A percentile compares a stretch with the other conserved stretches of the same genome.
Evolutionary conservation across 2,329 filamentous ascomycete genomes (phyloP).

Genomic region (Alternaria hordeiaustralica): DNA sequence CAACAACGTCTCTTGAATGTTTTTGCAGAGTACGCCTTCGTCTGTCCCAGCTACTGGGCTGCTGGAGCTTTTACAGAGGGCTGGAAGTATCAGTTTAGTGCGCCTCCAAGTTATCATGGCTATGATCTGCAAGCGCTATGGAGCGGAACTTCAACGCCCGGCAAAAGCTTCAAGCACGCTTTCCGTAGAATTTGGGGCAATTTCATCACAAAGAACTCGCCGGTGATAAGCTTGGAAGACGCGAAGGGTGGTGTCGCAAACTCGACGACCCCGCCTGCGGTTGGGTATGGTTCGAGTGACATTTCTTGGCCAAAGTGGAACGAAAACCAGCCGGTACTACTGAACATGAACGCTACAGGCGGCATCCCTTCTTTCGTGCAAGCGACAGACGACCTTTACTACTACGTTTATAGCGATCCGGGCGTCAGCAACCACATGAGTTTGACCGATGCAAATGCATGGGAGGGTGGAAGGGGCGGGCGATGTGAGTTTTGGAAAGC

Average conservation of each 20-base stretch:
- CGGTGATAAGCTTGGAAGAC: conserved; percentile 36
- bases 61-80: conserved; percentile 43
- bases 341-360: conserved; percentile 42
- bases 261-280: conserved; percentile 25
- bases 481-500: conserved; percentile 43
- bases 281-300: conserved; percentile 15
- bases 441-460: conserved; percentile 33
- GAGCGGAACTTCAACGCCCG: conserved; percentile 31
- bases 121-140: conserved; percentile 42
- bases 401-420: conserved; percentile 38
- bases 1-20: conserved; percentile 51
- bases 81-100: conserved; percentile 46
- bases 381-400: conserved; percentile 33
- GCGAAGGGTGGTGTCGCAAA: conserved; percentile 34
- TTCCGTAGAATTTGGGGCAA: conserved; percentile 46
- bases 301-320: conserved; percentile 41
- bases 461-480: conserved; percentile 41
- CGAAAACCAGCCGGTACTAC: conserved; percentile 20
- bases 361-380: conserved; percentile 24
- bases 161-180: conserved; percentile 37
- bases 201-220: conserved; percentile 37
- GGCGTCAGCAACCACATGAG: conserved; percentile 40
- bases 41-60: conserved; percentile 51
- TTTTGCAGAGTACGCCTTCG: conserved; percentile 55
- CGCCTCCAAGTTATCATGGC: conserved; percentile 39